phyloP scores from a whole-genome alignment of 768 basidiomycete genomes.

The Phaffia australis region DNA sequence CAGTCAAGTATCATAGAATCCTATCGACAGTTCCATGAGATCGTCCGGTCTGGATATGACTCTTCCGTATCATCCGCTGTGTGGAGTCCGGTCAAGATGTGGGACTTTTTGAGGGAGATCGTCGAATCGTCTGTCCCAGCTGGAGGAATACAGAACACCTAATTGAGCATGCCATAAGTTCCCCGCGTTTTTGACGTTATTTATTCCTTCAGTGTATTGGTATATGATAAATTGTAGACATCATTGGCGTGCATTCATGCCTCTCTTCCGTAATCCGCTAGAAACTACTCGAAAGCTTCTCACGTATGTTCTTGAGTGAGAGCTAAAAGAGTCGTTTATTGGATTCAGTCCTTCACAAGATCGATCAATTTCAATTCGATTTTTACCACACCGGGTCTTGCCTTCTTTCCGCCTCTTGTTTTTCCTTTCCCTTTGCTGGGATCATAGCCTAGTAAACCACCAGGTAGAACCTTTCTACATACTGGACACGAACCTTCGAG shows the following conservation, averaged over 20 bases:
- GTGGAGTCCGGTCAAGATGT: constrained; percentile 6
- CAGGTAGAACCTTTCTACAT: not conserved
- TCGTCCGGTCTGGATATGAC: constrained; percentile 44
- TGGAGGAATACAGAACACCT: too few species aligned
- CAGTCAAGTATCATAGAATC: constrained; percentile 62
- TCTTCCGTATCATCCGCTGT: constrained; percentile 24
- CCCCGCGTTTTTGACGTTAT: too few species aligned
- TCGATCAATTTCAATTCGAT: constrained; percentile 12
- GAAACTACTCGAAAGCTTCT: too few species aligned
- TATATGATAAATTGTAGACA: too few species aligned
- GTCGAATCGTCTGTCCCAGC: too few species aligned
- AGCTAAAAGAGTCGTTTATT: too few species aligned
- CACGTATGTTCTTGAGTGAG: too few species aligned
- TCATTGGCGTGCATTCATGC: too few species aligned
- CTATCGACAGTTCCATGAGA: constrained; percentile 63
- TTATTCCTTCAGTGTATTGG: too few species aligned
- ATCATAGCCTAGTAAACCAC: not conserved
- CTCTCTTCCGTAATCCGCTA: too few species aligned
- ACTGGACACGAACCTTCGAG: constrained; percentile 12
- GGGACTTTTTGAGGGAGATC: constrained; percentile 12
- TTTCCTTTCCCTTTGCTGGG: not conserved
- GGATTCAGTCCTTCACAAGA: too few species aligned
- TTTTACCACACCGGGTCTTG: not conserved
- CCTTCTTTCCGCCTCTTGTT: not conserved
- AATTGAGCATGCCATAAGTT: too few species aligned